phyloP scores from a whole-genome alignment of 805 yeast genomes.

The Pichia thaimueangensis region DNA sequence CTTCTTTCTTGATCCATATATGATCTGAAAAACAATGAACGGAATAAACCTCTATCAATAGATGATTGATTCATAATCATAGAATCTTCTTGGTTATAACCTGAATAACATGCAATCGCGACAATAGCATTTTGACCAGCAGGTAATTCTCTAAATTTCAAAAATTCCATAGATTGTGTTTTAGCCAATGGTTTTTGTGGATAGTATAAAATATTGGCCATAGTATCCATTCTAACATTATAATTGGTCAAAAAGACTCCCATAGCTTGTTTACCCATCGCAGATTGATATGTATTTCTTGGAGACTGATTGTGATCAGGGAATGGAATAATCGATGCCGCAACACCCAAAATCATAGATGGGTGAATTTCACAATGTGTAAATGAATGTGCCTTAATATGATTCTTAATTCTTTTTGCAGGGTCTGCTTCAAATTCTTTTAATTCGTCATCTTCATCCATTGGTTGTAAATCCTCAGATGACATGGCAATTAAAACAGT shows the following conservation, averaged over 20 bases:
- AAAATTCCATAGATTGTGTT: constrained; percentile 94
- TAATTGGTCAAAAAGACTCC: constrained; percentile 96
- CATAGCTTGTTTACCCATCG: constrained; percentile 99
- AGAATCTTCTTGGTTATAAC: constrained; percentile 99
- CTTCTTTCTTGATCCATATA: constrained; percentile 98
- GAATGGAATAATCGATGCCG: constrained; percentile 98
- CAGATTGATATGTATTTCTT: constrained; percentile 98
- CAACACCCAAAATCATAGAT: constrained; percentile 96
- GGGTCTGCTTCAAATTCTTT: constrained; percentile 49
- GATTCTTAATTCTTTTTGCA: constrained; percentile 76
- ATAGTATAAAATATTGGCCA: constrained; percentile 95
- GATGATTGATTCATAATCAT: constrained; percentile 99
- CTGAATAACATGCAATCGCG: constrained; percentile 96
- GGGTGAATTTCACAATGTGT: constrained; percentile 99
- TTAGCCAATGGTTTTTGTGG: constrained; percentile 98
- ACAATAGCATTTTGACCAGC: constrained; percentile 99
- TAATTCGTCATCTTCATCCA: constrained; percentile 34
- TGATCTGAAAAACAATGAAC: constrained; percentile 93
- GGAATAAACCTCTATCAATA: constrained; percentile 91
- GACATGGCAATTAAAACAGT: constrained; percentile 98
- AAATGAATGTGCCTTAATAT: constrained; percentile 59
- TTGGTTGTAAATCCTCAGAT: constrained; percentile 86
- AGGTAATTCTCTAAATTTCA: constrained; percentile 95
- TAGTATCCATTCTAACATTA: constrained; percentile 96
- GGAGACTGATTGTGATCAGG: constrained; percentile 99